Base-by-base conservation (phyloP, 306 rosid species). In the Lathyrus oleraceus region DNA sequence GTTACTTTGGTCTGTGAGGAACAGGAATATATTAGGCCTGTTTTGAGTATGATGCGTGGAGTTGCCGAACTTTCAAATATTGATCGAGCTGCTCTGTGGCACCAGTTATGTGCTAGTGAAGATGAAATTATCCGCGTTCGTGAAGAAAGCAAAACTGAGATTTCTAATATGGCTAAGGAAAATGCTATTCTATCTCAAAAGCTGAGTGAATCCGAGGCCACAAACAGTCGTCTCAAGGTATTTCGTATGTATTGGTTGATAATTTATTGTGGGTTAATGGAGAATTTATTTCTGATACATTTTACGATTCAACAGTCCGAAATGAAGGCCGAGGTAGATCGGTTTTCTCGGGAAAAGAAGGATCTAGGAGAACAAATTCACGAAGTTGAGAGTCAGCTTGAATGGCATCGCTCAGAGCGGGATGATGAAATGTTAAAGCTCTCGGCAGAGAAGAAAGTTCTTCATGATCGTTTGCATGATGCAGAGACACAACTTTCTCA, bases 41-140 rank as follows among this genome's bases (percentile, higher is more conserved):
- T 87, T 84, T 81, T 95, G 79, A 83, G 82, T 77, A 91, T 95
- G 96, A 83, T 95, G 87, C 92, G 96, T 63, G 99, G 89, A 84
- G 96, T 89, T 69, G 91, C 93, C 36, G 97, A 91, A 75, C 91
- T 89, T 69, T 96, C 96, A 63, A 91, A 88, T 74, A 95, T 89
- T 38, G 93, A 91, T 74, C 89, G 99, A 63, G 96, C 97, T 72
- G 96, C 96, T 69, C 86, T 91, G 57, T 91, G 97, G 99, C 97
- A 95, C 76, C 95, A 91, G 82, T 78, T 95, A 75, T 95, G 97
- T 76, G 88, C 97, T 8, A 89, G 86, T 78, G 97, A 91, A 79
- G 95, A 95, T 77, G 99, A 95, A 78, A 91, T 87, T 64, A 65
- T 86, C 38, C 91, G 79, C 2, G 47, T 81, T 35, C 90, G 93